Evolutionary conservation across 306 rosid species (phyloP).

Genomic region (Alnus glutinosa): DNA sequence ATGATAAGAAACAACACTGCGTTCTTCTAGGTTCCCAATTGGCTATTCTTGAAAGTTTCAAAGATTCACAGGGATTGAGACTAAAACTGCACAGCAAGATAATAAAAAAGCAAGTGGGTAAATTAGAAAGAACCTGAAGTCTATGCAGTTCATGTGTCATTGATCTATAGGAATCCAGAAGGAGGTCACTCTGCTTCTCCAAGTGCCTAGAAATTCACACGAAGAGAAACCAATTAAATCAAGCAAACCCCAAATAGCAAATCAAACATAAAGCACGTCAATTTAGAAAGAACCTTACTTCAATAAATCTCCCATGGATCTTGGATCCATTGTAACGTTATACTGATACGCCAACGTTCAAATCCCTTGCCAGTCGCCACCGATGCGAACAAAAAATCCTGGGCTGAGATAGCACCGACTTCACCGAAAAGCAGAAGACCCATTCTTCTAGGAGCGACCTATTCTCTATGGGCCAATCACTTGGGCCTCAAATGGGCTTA

Average conservation of each 20-base stretch:
- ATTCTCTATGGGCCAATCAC: too few relatives aligned
- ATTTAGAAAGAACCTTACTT: slow-evolving; percentile 30
- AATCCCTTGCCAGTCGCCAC: background rate
- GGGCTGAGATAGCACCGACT: too few relatives aligned
- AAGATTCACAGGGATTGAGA: background rate
- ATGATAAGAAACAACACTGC: background rate
- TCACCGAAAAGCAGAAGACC: too few relatives aligned
- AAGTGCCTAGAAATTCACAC: slow-evolving; percentile 38
- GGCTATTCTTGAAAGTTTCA: background rate
- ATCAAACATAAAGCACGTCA: background rate
- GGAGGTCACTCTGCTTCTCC: slow-evolving; percentile 60
- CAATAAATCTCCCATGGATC: slow-evolving; percentile 40
- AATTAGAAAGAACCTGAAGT: slow-evolving; percentile 38
- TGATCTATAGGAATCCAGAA: slow-evolving; percentile 41
- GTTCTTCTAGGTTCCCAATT: background rate
- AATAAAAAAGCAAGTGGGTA: background rate
- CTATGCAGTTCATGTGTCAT: slow-evolving; percentile 49
- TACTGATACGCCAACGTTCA: background rate
- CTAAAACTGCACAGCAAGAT: too few relatives aligned
- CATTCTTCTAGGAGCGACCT: too few relatives aligned
- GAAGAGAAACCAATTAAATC: background rate
- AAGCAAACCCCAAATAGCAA: background rate
- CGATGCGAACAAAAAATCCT: background rate
- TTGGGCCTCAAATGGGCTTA: too few relatives aligned
- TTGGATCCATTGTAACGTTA: slow-evolving; percentile 42